A percentile compares a stretch with the other conserved stretches of the same genome.
These are phyloP conservation scores for Emmonsiellopsis sp. DNA, from an alignment of 2,329 filamentous ascomycete genomes.

Conservation along the genomic window DNA sequence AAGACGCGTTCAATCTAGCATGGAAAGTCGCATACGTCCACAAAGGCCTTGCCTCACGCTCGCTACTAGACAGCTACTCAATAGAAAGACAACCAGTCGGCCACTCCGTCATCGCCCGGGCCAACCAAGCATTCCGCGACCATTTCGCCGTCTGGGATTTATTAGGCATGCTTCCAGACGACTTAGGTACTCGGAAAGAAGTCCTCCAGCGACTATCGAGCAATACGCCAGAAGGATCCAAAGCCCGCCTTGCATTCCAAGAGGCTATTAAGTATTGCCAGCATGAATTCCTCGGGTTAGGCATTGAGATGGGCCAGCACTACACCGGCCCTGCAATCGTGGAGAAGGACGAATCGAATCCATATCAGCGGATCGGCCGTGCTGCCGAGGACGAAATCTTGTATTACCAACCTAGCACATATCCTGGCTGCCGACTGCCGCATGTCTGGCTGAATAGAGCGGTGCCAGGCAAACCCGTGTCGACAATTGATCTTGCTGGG, in stretches of 20 bases:
- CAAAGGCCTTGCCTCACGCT: constrained; percentile 17
- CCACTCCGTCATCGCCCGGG: constrained; percentile 41
- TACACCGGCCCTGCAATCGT: constrained; percentile 43
- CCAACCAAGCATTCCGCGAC: constrained; percentile 49
- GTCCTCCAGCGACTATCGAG: constrained; percentile 36
- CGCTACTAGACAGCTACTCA: constrained; percentile 21
- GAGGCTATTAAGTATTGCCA: constrained; percentile 35
- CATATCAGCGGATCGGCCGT: constrained; percentile 12
- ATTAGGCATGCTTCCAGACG: constrained; percentile 36
- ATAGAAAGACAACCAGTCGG: constrained; percentile 42
- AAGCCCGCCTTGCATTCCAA: constrained; percentile 32
- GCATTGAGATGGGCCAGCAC: constrained; percentile 51
- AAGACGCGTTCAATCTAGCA: constrained; percentile 27
- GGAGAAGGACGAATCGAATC: constrained; percentile 32
- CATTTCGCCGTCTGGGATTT: constrained; percentile 41
- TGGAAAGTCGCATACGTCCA: constrained; percentile 26
- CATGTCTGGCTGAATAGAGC: constrained; percentile 54
- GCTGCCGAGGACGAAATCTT: constrained; percentile 33
- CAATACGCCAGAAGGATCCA: constrained; percentile 28
- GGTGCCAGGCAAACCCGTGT: constrained; percentile 38
- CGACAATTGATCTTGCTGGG: constrained; percentile 29
- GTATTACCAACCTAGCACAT: constrained; percentile 42
- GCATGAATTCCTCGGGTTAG: constrained; percentile 48
- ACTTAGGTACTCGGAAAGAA: constrained; percentile 30
- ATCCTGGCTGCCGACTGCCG: constrained; percentile 51